Evolutionary conservation across 768 basidiomycete species (phyloP), one percentile per base, ranked within the genome.

Genomic region (Mycena venus): DNA sequence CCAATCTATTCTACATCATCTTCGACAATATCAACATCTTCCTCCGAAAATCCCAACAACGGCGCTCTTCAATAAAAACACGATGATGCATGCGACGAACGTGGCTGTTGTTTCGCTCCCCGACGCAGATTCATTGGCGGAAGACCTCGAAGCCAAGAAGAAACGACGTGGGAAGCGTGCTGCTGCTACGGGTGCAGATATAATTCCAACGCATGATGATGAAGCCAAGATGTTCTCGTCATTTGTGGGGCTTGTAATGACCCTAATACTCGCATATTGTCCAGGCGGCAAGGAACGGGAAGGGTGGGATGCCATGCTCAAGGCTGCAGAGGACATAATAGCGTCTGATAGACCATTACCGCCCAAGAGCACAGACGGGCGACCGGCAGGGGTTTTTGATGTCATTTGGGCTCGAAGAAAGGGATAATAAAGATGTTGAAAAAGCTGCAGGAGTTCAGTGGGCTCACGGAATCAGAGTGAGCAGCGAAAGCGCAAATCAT

Each of bases 11-110:
- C 32, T 74, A 67, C 51, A 66, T 70, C 25, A 80, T 82, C 21
- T 83, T 82, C 70, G 81, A 84, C 69, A 83, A 84, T 68, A 82
- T 83, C 79, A 84, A 84, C 55, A 76, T 84, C 47, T 83, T 79
- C n/a, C n/a, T n/a, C n/a, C 59, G 80, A 38, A 83, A 83, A 73
- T 79, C 70, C 42, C 76, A 83, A 53, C 83, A 84, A 66, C 72
- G 78, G n/a, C n/a, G 11, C 21, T 84, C 21, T 78, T 77, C 8
- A 84, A 83, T 63, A 69, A 73, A 29, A 80, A 83, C 49, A 40
- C 73, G 4, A 82, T 82, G 80, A 68, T 68, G 3, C 67, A 68
- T 27, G 67, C 67, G 8, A 68, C 82, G 0, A 83, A 83, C 62
- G 56, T 47, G 3, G 78, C 75, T 14, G 72, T 80, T 17, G 55